A percentile compares a stretch with the other conserved stretches of the same genome.
Conservation (phyloP, 2,329 filamentous ascomycete species). For the Xylaria sp. region DNA sequence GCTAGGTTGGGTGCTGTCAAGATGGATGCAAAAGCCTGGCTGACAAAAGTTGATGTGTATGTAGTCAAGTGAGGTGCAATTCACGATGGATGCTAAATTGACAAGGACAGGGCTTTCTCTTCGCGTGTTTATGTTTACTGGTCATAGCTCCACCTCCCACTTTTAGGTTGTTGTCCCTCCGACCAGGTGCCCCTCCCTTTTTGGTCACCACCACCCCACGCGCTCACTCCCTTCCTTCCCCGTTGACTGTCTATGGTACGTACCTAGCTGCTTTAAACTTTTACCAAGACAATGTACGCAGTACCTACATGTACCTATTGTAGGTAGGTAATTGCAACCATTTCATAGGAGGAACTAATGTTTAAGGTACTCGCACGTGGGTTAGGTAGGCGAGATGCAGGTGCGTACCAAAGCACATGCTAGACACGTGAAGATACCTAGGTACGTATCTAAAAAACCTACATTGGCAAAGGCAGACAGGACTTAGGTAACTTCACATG, state of each 20-base stretch:
- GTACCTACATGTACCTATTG: no score
- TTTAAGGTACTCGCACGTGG: no score
- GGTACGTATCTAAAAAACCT: no score
- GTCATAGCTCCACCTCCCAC: constrained; percentile 13
- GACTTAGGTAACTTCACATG: no score
- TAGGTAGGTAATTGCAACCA: background rate
- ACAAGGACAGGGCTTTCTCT: constrained; percentile 19
- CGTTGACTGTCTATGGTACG: background rate
- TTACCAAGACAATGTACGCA: background rate
- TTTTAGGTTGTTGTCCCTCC: constrained; percentile 25
- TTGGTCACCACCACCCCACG: background rate
- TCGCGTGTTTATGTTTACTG: constrained; percentile 30
- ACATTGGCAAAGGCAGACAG: no score
- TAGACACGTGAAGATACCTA: no score
- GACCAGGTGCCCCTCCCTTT: constrained; percentile 11
- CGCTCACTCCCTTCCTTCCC: background rate
- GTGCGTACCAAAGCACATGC: no score
- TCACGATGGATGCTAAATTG: constrained; percentile 26
- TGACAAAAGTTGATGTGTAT: constrained; percentile 20
- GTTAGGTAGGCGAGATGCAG: no score
- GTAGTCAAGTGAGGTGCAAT: constrained; percentile 1
- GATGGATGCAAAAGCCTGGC: constrained; percentile 19
- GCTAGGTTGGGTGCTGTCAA: constrained; percentile 18
- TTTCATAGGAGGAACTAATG: no score
- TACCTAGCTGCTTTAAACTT: background rate